Percentiles rank a stretch among this genome's conserved stretches.
These are phyloP conservation scores for Ilex asprella DNA, from an alignment of 257 asterid genomes.

Conservation along the genomic window DNA sequence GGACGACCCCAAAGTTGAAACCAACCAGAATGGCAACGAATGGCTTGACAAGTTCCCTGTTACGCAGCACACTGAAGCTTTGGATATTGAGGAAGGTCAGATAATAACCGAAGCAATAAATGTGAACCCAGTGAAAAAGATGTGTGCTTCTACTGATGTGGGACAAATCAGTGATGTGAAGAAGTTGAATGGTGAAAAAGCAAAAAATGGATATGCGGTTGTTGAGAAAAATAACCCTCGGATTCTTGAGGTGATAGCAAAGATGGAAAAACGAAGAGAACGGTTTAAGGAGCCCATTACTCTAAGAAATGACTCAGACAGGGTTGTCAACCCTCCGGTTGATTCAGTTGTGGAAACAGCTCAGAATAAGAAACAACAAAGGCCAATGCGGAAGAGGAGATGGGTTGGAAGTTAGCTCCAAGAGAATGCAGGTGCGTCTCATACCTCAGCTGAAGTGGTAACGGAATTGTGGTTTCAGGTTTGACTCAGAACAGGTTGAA, in stretches of 20 bases:
- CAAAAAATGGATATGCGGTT: constrained; percentile 11
- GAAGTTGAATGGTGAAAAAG: constrained; percentile 6
- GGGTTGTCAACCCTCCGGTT: constrained; percentile 13
- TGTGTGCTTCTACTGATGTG: constrained; percentile 10
- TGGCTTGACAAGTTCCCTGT: constrained; percentile 14
- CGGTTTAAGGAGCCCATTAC: constrained; percentile 46
- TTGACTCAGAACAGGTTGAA: too few relatives aligned
- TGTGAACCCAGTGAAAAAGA: constrained; percentile 16
- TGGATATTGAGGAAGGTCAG: constrained; percentile 67
- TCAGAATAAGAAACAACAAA: constrained; percentile 26
- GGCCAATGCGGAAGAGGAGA: constrained; percentile 59
- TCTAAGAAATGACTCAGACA: constrained; percentile 23
- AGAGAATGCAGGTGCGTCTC: too few relatives aligned
- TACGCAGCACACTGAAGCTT: constrained; percentile 18
- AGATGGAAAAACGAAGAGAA: constrained; percentile 59
- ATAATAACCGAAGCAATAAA: constrained; percentile 25
- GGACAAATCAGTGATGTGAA: constrained; percentile 6
- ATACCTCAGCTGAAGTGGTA: too few relatives aligned
- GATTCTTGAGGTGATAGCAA: constrained; percentile 45
- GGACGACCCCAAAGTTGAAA: constrained; percentile 3
- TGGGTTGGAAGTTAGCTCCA: constrained; percentile 37
- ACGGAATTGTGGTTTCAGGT: too few relatives aligned
- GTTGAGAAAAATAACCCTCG: constrained; percentile 31
- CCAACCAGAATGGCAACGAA: constrained; percentile 17
- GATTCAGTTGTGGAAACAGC: constrained; percentile 17